phyloP scores from a whole-genome alignment of 192 early-diverging fungal genomes.

The Podila clonocystis region DNA sequence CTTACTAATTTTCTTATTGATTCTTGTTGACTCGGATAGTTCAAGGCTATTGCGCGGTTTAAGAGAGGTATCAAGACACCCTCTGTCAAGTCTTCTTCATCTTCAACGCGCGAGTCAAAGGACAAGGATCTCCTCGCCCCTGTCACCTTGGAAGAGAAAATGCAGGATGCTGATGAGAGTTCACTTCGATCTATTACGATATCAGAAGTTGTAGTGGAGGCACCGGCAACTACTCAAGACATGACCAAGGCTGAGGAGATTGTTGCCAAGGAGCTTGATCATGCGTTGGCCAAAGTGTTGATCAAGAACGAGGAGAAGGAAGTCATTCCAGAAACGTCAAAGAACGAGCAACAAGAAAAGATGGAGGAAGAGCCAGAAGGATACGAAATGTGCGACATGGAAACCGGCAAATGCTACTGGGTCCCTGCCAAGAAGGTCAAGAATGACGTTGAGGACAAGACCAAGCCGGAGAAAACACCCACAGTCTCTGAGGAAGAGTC shows the following conservation, averaged over 20 bases:
- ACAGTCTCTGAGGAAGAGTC: background rate
- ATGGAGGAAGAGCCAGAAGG: constrained; percentile 20
- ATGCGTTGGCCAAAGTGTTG: background rate
- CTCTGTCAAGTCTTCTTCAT: background rate
- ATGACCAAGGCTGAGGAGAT: background rate
- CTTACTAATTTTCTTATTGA: constrained; percentile 2
- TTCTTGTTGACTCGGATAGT: constrained; percentile 10
- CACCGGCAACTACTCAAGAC: background rate
- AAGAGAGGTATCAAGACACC: constrained; percentile 47
- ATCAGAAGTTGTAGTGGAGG: background rate
- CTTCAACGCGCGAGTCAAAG: background rate
- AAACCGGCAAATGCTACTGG: constrained; percentile 43
- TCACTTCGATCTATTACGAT: background rate
- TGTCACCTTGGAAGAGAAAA: constrained; percentile 6
- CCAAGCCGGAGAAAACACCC: background rate
- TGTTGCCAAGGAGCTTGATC: background rate
- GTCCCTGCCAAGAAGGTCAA: constrained; percentile 12
- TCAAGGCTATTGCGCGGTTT: constrained; percentile 45
- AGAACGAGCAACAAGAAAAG: background rate
- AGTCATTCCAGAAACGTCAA: background rate
- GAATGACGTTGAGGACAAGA: background rate
- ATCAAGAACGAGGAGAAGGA: background rate
- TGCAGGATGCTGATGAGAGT: constrained; percentile 45
- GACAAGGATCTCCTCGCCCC: background rate
- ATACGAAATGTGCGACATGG: constrained; percentile 40